phyloP scores from a whole-genome alignment of 495 filamentous ascomycete species.

The Neurospora africana region DNA sequence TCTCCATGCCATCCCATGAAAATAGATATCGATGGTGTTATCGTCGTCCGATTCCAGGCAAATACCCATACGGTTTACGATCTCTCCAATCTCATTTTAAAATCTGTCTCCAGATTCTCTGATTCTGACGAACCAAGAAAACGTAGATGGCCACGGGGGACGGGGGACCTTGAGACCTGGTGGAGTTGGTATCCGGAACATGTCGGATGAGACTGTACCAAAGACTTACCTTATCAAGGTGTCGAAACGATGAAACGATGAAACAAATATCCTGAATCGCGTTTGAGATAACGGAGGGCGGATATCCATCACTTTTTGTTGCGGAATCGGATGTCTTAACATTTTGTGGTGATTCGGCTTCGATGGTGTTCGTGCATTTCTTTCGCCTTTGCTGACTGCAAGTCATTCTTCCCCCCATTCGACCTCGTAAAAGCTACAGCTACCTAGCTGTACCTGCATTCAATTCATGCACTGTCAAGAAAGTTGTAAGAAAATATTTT shows the following conservation, averaged over 20 bases:
- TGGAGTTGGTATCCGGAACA: background rate
- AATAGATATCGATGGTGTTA: background rate
- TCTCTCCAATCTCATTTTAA: background rate
- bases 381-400: background rate
- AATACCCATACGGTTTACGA: background rate
- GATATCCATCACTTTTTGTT: background rate
- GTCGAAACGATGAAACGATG: background rate
- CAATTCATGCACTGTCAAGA: background rate
- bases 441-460: background rate
- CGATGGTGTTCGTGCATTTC: background rate
- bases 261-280: background rate
- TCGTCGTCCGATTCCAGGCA: background rate
- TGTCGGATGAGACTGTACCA: background rate
- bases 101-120: background rate
- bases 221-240: background rate
- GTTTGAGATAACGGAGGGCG: background rate
- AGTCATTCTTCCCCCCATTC: background rate
- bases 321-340: no score
- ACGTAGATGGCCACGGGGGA: background rate
- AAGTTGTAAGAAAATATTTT: background rate
- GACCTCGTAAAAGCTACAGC: background rate
- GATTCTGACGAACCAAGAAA: background rate
- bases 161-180: background rate
- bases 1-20: background rate
- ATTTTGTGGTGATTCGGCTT: background rate